A percentile compares a stretch with the other conserved stretches of the same genome.
phyloP scores from a whole-genome alignment of 805 yeast genomes.

The Starmerella riodocensis region DNA sequence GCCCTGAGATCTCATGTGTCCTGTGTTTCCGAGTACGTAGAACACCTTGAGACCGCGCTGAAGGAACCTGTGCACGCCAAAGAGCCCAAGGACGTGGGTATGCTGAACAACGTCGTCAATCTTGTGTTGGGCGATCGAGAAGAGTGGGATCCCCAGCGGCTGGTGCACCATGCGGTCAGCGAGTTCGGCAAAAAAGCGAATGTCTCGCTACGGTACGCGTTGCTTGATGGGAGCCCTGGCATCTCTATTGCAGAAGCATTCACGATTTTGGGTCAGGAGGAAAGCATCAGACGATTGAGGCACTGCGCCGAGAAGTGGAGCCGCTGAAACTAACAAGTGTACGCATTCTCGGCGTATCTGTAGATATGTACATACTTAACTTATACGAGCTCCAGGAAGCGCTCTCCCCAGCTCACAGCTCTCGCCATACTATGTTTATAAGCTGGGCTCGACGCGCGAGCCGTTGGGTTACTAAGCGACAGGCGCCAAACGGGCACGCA shows the following conservation, averaged over 20 bases:
- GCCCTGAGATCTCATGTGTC: constrained; percentile 39
- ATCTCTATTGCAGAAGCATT: constrained; percentile 47
- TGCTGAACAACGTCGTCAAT: constrained; percentile 3
- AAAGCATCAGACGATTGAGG: background rate
- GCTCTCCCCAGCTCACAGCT: background rate
- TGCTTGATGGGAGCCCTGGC: constrained; percentile 62
- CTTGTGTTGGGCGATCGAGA: constrained; percentile 1
- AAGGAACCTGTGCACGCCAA: constrained; percentile 11
- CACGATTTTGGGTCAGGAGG: constrained; percentile 36
- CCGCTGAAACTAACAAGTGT: background rate
- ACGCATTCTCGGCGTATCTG: too few species aligned
- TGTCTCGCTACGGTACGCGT: constrained; percentile 49
- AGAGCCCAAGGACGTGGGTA: constrained; percentile 1
- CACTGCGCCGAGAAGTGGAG: background rate
- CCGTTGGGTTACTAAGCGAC: background rate
- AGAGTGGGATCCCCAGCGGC: constrained; percentile 2
- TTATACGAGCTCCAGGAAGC: background rate
- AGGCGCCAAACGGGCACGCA: background rate
- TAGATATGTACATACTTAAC: background rate
- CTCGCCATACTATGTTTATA: too few species aligned
- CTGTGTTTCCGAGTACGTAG: constrained; percentile 40
- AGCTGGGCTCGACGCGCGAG: too few species aligned
- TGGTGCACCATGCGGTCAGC: constrained; percentile 1
- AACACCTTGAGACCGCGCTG: constrained; percentile 26
- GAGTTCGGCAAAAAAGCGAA: constrained; percentile 30